Conservation (phyloP, 768 basidiomycete genomes). For the Pisolithus sp. region DNA sequence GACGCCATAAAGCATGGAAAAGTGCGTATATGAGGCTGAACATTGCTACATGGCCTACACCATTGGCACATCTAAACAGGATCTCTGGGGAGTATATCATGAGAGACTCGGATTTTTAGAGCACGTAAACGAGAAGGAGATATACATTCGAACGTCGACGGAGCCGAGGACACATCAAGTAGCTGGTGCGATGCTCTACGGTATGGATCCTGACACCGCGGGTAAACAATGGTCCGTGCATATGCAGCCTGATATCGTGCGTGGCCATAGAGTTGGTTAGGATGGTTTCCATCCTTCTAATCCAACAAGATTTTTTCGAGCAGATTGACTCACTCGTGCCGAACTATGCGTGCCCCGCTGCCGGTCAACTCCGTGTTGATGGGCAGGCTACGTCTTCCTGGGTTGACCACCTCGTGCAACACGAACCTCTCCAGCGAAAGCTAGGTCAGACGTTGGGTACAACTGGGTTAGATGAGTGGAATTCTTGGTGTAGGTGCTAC, state of each 20-base stretch:
- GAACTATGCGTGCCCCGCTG: conserved; percentile 38
- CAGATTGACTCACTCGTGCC: conserved; percentile 46
- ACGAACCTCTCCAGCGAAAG: conserved; percentile 31
- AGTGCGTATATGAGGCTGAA: conserved; percentile 7
- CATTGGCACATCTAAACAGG: conserved; percentile 22
- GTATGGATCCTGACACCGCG: conserved; percentile 36
- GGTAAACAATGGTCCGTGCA: conserved; percentile 32
- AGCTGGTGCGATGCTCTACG: conserved; percentile 37
- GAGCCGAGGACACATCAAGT: conserved; percentile 45
- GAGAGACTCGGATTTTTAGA: conserved; percentile 31
- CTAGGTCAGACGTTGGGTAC: conserved; percentile 38
- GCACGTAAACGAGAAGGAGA: conserved; percentile 28
- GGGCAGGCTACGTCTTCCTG: conserved; percentile 41
- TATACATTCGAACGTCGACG: conserved; percentile 39
- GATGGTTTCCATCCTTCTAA: background rate
- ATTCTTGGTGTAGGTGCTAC: conserved; percentile 38
- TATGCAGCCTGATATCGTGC: conserved; percentile 36
- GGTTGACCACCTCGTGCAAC: conserved; percentile 37
- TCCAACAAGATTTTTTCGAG: background rate
- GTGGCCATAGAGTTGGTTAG: conserved; percentile 5
- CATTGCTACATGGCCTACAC: background rate
- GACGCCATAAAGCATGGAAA: conserved; percentile 40
- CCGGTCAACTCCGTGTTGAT: conserved; percentile 32
- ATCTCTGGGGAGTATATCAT: conserved; percentile 42
- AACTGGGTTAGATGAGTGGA: conserved; percentile 34